These are phyloP conservation scores for Pterocarpus macrocarpus DNA, from an alignment of 306 rosid species.

Conservation along the genomic window DNA sequence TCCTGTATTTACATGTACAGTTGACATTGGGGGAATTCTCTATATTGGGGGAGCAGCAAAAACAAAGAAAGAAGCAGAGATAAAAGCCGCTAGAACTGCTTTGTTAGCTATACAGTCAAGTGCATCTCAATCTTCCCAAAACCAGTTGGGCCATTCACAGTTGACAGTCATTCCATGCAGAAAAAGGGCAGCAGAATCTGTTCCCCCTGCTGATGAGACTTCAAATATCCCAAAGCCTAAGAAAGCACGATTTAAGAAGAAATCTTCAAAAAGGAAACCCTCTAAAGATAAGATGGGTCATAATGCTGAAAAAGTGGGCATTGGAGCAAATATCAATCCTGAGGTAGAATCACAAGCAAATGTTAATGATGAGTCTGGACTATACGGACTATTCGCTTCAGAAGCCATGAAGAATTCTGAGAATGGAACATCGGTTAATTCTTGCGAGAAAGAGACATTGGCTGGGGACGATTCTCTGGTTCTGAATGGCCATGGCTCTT, in stretches of 20 bases:
- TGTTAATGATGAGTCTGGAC: constrained; percentile 16
- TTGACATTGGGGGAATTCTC: constrained; percentile 87
- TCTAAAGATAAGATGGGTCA: constrained; percentile 41
- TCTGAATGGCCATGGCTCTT: constrained; percentile 23
- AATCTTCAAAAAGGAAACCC: constrained; percentile 53
- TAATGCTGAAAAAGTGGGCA: constrained; percentile 29
- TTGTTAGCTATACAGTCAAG: constrained; percentile 78
- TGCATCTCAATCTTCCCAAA: constrained; percentile 57
- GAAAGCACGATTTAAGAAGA: constrained; percentile 65
- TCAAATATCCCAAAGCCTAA: constrained; percentile 58
- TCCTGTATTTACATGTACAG: constrained; percentile 69
- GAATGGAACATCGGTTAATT: constrained; percentile 32
- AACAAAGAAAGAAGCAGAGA: constrained; percentile 96
- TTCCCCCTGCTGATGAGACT: constrained; percentile 47
- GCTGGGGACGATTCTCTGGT: constrained; percentile 44
- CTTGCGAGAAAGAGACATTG: constrained; percentile 44
- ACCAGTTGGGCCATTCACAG: constrained; percentile 54
- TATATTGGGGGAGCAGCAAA: constrained; percentile 85
- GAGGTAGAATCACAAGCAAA: constrained; percentile 29
- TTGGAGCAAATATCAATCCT: constrained; percentile 32
- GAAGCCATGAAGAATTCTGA: constrained; percentile 47
- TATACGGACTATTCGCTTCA: constrained; percentile 9
- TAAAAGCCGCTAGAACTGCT: constrained; percentile 98
- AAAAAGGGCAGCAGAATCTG: constrained; percentile 58
- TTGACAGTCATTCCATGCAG: constrained; percentile 83